phyloP scores from a whole-genome alignment of 768 basidiomycete species.

The Termitomyces titanicus region DNA sequence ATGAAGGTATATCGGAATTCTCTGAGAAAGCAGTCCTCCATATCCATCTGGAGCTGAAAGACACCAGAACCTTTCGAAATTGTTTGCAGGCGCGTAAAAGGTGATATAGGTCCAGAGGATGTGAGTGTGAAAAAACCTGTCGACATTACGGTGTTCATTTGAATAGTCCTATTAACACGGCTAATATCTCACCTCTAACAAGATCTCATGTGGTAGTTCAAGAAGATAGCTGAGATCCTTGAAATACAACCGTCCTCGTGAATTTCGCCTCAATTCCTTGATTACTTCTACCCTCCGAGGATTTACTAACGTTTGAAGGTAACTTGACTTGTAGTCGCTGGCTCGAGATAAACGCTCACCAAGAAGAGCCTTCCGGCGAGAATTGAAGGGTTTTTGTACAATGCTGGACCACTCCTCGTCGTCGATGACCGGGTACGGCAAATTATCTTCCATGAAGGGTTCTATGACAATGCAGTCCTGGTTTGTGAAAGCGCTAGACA shows the following conservation, averaged over 20 bases:
- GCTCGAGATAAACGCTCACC: not conserved
- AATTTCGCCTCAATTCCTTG: slow-evolving; percentile 3
- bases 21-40: not conserved
- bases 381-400: not conserved
- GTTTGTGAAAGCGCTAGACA: no score
- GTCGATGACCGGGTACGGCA: no score
- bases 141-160: not conserved
- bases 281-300: not conserved
- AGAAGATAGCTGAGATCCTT: not conserved
- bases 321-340: no score
- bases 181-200: not conserved
- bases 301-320: not conserved
- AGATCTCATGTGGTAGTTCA: not conserved
- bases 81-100: not conserved
- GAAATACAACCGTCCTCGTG: not conserved
- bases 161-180: not conserved
- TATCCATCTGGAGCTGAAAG: not conserved
- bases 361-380: not conserved
- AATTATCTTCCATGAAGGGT: no score
- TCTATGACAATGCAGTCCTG: no score
- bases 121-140: not conserved
- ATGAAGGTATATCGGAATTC: not conserved
- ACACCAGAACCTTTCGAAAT: not conserved
- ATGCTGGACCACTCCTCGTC: not conserved
- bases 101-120: not conserved